Evolutionary conservation across 1,284 basidiomycete species (phyloP), one percentile per base, ranked within the genome.

Genomic region (Hemileia vastatrix): DNA sequence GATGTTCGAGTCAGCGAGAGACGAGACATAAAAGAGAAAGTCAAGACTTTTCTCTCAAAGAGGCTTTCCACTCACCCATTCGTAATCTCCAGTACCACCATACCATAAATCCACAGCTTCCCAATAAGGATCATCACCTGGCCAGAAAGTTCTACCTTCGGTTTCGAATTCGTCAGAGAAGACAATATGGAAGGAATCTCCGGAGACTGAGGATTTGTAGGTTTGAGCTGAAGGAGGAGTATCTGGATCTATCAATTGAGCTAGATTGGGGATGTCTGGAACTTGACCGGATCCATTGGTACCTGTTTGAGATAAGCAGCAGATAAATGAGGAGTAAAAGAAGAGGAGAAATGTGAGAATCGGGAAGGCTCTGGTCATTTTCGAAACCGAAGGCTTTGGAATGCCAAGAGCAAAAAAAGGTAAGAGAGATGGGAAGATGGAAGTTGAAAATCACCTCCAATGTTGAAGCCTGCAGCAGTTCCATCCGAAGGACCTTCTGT

Each of bases 91-190:
- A 4, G 61, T 56, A 51, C 48, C 53, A 53, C 54, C 51, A 57
- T 56, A 57, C 33, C 55, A 53, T 9, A 49, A 48, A 40, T 56
- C 61, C 31, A 48, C 48, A 31, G 54, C 61, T 40, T 63, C 61
- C 61, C 54, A 76, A 51, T 70, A 75, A 2, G 74, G 73, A 49
- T 75, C 75, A 45, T 76, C 71, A n/a, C 73, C 73, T 6, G 74
- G 72, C 54, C 72, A 76, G 65, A 76, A 76, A 9, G 70, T 71
- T n/a, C 75, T 65, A 6, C 73, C 73, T 51, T 74, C 70, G 6
- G 62, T 63, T 56, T 76, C 74, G 60, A 76, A 76, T 61, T 76
- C 75, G 59, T 76, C 75, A 49, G 68, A 70, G 52, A 76, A 76
- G 9, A 76, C 75, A 15, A 76, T 68, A 57, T 74, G 65, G 59